phyloP scores from a whole-genome alignment of 306 rosid genomes.

The Albizia julibrissin region DNA sequence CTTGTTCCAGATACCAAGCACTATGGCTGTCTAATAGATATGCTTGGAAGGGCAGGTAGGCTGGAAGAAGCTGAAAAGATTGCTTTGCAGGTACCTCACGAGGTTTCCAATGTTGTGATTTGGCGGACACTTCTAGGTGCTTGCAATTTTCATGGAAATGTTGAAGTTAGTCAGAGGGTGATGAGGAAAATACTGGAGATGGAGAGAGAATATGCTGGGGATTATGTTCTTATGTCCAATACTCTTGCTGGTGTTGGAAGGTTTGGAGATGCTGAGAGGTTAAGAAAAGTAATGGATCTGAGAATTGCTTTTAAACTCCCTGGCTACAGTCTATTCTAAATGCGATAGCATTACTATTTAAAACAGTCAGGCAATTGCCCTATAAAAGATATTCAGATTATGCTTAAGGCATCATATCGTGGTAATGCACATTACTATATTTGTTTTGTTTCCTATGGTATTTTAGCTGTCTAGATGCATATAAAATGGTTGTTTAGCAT shows the following conservation, averaged over 20 bases:
- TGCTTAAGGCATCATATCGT: conserved; percentile 8
- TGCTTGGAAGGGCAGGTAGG: conserved; percentile 77
- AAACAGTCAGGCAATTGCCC: conserved; percentile 18
- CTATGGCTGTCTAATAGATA: conserved; percentile 72
- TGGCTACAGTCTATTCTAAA: conserved; percentile 61
- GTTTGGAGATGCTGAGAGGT: conserved; percentile 62
- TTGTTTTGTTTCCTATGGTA: not conserved
- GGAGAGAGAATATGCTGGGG: conserved; percentile 68
- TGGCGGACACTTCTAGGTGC: conserved; percentile 82
- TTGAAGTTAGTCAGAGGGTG: conserved; percentile 65
- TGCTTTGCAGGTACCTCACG: conserved; percentile 59
- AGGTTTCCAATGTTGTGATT: conserved; percentile 58
- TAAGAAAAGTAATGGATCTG: conserved; percentile 61
- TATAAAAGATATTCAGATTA: conserved; percentile 22
- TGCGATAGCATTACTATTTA: conserved; percentile 1
- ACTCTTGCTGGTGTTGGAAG: conserved; percentile 72
- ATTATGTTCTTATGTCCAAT: conserved; percentile 85
- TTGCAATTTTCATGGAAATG: conserved; percentile 63
- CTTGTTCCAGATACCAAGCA: conserved; percentile 63
- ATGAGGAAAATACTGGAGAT: conserved; percentile 54
- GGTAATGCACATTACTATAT: not conserved
- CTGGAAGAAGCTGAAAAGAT: conserved; percentile 68
- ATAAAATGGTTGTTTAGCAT: not conserved
- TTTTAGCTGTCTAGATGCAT: not conserved
- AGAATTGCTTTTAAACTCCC: conserved; percentile 59